Base-by-base conservation (phyloP, 495 filamentous ascomycete species). In the Daldinia bambusicola region DNA sequence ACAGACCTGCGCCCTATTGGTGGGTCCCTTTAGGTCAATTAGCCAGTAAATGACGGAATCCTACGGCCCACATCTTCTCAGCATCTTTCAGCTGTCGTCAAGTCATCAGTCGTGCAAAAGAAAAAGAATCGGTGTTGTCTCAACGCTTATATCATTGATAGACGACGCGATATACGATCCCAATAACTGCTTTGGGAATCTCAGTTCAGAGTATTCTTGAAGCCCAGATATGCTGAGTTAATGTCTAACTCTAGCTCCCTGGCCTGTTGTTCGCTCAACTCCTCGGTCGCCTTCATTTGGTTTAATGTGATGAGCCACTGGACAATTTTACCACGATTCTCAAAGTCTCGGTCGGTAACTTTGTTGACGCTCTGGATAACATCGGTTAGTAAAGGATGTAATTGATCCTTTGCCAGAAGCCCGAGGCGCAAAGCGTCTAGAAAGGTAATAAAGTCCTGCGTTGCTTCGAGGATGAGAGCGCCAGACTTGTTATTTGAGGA, bases 391-490 rank as follows among this genome's bases (percentile, higher is more conserved):
- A 98, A 83, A 16, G 96, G 96, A 74, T 99, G 96, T 14, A 99
- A 84, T 58, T 94, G 93, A 80, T 99, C 95, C 78, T 99, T 99
- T 6, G 94, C 93, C 12, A 94, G 83, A 80, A 97, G 88, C 22
- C 93, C 92, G 41, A 99, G 84, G 73, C 92, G 91, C 72, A 98
- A 84, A 22, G 95, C 96, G 79, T 99, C 96, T 51, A 99, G 84
- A 80, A 98, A 94, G 0, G 96, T 99, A 78, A 99, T 98, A 76
- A 99, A 99, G 77, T 97, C 94, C 79, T 98, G 93, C 4, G 95
- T 97, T 4, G 95, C 94, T 55, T 92, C 87, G 31, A 95, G 79
- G 62, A 97, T 93, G 40, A 95, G 84, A 43, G 89, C 87, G 30
- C 92, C 92, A 18, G 90, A 90, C 61, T 88, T 88, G 48, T 84